Base-by-base conservation (phyloP, 1,139 yeast genomes). In the Arxiozyma bovina region DNA sequence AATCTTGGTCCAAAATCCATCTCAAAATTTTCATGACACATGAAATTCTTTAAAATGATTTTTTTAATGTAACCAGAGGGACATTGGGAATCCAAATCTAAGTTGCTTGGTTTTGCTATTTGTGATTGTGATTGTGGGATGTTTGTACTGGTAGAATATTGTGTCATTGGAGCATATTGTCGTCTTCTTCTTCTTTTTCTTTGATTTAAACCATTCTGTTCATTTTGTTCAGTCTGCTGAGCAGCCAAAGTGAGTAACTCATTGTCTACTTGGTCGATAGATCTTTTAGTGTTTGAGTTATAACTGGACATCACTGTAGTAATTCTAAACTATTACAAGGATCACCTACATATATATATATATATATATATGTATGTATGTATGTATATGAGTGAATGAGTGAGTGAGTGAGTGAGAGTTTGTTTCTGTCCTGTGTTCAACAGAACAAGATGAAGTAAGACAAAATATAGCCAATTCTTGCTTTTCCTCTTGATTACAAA, bases 21-120 rank as follows among this genome's bases (percentile, higher is more conserved):
- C 54, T 82, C 83, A 63, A 94, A 86, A 53, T 87, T 81, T 50
- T 82, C 85, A 65, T 93, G 99, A 60, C 90, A 81, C 98, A 87
- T 87, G 67, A 87, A 87, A 69, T 87, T 87, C 58, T 77, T 76
- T 23, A 87, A 70, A 18, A 76, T 75, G 4, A 87, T 75, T 54
- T 73, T 75, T 60, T 80, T 79, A 44, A 87, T 82, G 25, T 68
- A 72, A 3, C 77, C 74, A 1, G 71, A 58, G 1, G 66, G 64
- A 4, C 61, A 53, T n/a, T 56, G 61, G 8, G 53, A 52, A 8
- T 20, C 42, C 11, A 9, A 21, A 3, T 42, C 50, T 18, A 20
- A 9, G 4, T 41, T 40, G n/a, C 4, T 15, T 34, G 40, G 1
- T 34, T 34, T 15, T 34, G 40, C 2, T 34, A 4, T 34, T 4